Evolutionary conservation across 495 filamentous ascomycete genomes (phyloP).

Genomic region (Neurospora terricola): DNA sequence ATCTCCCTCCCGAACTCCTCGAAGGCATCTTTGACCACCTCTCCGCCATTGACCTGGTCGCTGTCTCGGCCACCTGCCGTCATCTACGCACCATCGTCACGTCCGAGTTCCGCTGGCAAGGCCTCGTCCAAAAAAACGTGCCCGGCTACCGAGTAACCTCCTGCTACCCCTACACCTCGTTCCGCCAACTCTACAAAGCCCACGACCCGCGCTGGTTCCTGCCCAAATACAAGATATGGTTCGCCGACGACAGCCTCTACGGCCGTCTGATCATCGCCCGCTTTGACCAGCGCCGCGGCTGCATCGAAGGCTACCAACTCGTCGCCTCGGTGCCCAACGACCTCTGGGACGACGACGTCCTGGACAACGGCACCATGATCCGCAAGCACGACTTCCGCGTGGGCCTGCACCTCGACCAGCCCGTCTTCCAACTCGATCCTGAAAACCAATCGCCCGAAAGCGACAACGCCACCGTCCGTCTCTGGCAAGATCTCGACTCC

Average conservation of each 20-base stretch:
- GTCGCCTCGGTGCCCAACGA: slow-evolving; percentile 41
- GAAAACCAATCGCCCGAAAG: slow-evolving; percentile 7
- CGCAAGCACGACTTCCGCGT: slow-evolving; percentile 61
- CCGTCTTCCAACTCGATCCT: slow-evolving; percentile 52
- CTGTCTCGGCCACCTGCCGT: slow-evolving; percentile 46
- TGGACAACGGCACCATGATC: slow-evolving; percentile 56
- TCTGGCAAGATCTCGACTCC: background rate
- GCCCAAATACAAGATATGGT: slow-evolving; percentile 72
- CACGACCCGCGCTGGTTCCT: slow-evolving; percentile 83
- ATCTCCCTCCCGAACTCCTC: slow-evolving; percentile 55
- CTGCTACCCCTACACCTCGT: slow-evolving; percentile 49
- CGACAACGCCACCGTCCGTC: background rate
- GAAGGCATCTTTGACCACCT: slow-evolving; percentile 52
- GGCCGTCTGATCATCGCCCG: slow-evolving; percentile 64
- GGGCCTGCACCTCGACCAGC: slow-evolving; percentile 60
- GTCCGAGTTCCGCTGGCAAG: slow-evolving; percentile 54
- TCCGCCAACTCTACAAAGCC: slow-evolving; percentile 57
- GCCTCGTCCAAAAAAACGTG: slow-evolving; percentile 50
- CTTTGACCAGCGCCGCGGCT: slow-evolving; percentile 59
- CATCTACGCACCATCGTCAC: slow-evolving; percentile 39
- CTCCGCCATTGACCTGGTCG: slow-evolving; percentile 44
- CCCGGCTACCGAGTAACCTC: slow-evolving; percentile 42
- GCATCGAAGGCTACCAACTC: slow-evolving; percentile 75
- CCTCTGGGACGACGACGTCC: slow-evolving; percentile 8
- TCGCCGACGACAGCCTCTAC: slow-evolving; percentile 56